Base-by-base conservation (phyloP, 2,329 filamentous ascomycete species). In the Rutstroemia sp. region DNA sequence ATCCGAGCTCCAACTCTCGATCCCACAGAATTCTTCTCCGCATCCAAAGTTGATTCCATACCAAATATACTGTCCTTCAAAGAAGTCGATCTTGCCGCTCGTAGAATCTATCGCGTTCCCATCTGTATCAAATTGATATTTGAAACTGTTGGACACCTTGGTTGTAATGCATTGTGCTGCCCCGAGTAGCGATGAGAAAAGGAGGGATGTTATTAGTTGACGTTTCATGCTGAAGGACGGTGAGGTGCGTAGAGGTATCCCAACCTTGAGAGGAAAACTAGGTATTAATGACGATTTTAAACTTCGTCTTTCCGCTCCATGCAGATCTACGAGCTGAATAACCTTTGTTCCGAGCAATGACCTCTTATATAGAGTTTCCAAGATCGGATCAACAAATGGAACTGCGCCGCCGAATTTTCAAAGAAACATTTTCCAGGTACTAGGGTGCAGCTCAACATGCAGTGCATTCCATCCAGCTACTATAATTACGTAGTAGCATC, bases 21-120 rank as follows among this genome's bases (percentile, higher is more conserved):
- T 61, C 12, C 64, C 63, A 36, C 63, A 65, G 46, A 65, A 65
- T 1, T n/a, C 54, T 19, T 56, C 12, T 0, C 60, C 61, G 34
- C 63, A 65, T 6, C 57, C 60, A 21, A 57, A 57, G 4, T 56
- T 52, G 1, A 65, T 25, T 9, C 61, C 63, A 42, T 66, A 65
- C 63, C 59, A 66, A 14, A 65, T 39, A 38, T 63, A 63, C 10
- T 56, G 48, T 17, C 61, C 61, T 17, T 57, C 55, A 5, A 66
- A 52, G 19, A 54, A 62, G 44, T 64, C 64, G 8, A 66, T 62
- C 49, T 66, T 65, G 14, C 59, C 64, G 10, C 60, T 62, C 54
- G 60, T 61, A 9, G 61, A 52, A 44, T 65, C 63, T 19, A 66
- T 63, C 21, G 61, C 60, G 48, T 64, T 62, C 3, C 64, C 62